Evolutionary conservation across 805 yeast genomes (phyloP).

Genomic region (Saccharomyces kudriavzevii): DNA sequence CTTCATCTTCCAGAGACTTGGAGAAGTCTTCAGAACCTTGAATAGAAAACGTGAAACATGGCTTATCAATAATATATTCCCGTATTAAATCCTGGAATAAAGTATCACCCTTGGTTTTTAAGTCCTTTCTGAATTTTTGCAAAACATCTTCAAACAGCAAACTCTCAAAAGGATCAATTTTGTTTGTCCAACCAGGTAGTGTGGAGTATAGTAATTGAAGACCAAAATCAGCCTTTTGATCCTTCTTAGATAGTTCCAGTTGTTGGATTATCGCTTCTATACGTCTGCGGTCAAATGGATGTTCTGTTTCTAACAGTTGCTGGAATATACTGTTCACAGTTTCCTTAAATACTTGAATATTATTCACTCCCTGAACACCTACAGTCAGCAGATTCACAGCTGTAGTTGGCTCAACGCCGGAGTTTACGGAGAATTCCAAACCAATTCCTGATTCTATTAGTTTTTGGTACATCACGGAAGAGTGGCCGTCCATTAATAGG

Average conservation of each 20-base stretch:
- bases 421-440: slow-evolving; percentile 75
- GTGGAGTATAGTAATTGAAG: slow-evolving; percentile 62
- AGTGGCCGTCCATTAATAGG: slow-evolving; percentile 80
- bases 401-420: slow-evolving; percentile 81
- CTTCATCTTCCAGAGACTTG: slow-evolving; percentile 44
- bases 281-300: slow-evolving; percentile 46
- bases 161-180: slow-evolving; percentile 62
- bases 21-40: slow-evolving; percentile 56
- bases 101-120: slow-evolving; percentile 41
- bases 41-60: slow-evolving; percentile 69
- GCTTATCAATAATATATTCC: slow-evolving; percentile 43
- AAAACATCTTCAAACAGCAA: slow-evolving; percentile 60
- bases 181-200: slow-evolving; percentile 81
- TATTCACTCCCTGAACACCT: slow-evolving; percentile 72
- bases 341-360: slow-evolving; percentile 39
- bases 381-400: slow-evolving; percentile 70
- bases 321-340: slow-evolving; percentile 42
- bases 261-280: slow-evolving; percentile 87
- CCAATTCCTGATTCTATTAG: slow-evolving; percentile 80
- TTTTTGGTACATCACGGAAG: slow-evolving; percentile 81
- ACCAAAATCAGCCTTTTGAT: slow-evolving; percentile 87
- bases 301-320: slow-evolving; percentile 29
- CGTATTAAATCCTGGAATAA: slow-evolving; percentile 56
- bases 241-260: slow-evolving; percentile 72
- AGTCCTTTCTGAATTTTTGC: slow-evolving; percentile 52